Base-by-base conservation (phyloP, 257 asterid genomes). In the Solanum etuberosum region DNA sequence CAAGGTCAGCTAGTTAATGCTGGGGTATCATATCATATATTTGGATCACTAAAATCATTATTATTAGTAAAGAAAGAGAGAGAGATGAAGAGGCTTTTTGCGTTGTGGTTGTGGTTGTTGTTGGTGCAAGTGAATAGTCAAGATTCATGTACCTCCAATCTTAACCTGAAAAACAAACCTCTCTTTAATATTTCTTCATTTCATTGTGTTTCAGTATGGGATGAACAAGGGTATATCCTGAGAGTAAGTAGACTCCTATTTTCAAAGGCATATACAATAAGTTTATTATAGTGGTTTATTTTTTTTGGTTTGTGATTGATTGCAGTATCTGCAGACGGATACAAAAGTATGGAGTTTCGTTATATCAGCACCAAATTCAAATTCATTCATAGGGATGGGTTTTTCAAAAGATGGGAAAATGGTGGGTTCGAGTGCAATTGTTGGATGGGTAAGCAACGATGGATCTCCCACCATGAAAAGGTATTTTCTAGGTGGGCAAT, bases 371-470 rank as follows among this genome's bases (percentile, higher is more conserved):
- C 98, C 98, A 3, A 91, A 90, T 88, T 32, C 89, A 6, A 92
- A 93, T 72, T 89, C 92, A 23, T 95, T 91, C 87, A 23, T 94
- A 0, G 97, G 87, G 3, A 93, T 95, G 54, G 98, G 97, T 1
- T 95, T 95, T 76, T 95, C 98, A 37, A 89, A 94, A 13, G 61
- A 89, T 27, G 98, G 98, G 6, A 27, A 85, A 25, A 95, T 95
- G 98, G 90, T 93, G 9, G 96, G 98, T 20, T 95, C 98, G 1
- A 92, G 90, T 25, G 98, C 98, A n/a, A 12, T 95, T 12, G 97
- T 92, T 2, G 98, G 96, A 1, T 95, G 98, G 98, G 90, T 89
- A 2, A 89, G 87, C 23, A 12, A 89, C 2, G 87, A 86, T 5
- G 91, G 90, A 2, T 59, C 84, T 4, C 29, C 91, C 0, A 20